Evolutionary conservation across 441 rosid genomes (phyloP), one percentile per base, ranked within the genome.

Genomic region (Croton setiger): DNA sequence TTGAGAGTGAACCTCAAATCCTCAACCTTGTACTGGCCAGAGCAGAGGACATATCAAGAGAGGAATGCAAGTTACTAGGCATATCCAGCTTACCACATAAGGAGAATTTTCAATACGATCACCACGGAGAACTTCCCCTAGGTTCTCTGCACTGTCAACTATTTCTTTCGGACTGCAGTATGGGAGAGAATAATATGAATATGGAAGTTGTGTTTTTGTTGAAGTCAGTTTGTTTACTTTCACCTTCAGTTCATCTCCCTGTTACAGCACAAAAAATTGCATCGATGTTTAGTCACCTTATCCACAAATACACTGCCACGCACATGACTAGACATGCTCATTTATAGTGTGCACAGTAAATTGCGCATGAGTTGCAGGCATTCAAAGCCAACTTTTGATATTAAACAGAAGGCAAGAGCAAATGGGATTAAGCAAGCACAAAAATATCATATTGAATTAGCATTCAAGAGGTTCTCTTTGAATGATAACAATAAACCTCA

Each of bases 21-120:
- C n/a, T 56, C 63, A 77, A 51, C 55, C 31, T 67, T 68, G 45
- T 72, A 74, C 63, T 23, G 73, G 66, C 41, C 58, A 64, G 18
- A 75, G 31, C 1, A 7, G n/a, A 21, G 15, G 3, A 51, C 64
- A 59, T 53, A 53, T 41, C 52, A 14, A 65, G 3, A 47, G 14
- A 57, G 70, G n/a, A 70, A 41, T 45, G 55, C 47, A 15, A 41
- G 2, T 53, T n/a, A n/a, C n/a, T n/a, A n/a, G 18, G 60, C 53
- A 60, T 60, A n/a, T 4, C n/a, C n/a, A 69, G 76, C 80, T 73
- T 73, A 90, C 97, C 82, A 84, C 88, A 76, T 84, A 90, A 49
- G 93, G 97, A 73, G 98, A 91, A 79, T 91, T 94, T 69, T 94
- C 98, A 48, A 92, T 92, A 35, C 97, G 92, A 79, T 92, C 98